phyloP scores from a whole-genome alignment of 257 asterid species.

The Nicotiana tomentosiformis region DNA sequence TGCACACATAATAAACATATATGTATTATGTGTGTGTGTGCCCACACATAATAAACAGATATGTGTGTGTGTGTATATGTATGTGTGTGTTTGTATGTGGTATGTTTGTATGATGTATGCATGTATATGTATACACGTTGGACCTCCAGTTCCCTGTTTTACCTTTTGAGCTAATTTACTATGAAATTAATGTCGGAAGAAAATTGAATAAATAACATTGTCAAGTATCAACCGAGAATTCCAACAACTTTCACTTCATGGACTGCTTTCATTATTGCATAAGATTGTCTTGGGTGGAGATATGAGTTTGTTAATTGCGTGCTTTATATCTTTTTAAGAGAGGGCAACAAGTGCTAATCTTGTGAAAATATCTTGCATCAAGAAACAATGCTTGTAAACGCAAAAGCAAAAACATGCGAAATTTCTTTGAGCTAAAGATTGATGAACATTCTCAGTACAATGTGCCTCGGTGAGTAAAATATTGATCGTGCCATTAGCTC shows the following conservation, averaged over 20 bases:
- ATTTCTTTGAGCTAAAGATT: neutral
- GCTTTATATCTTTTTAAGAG: neutral
- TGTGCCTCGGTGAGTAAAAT: neutral
- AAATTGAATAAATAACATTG: neutral
- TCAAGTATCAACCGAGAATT: conserved; percentile 5
- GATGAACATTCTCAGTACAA: conserved; percentile 1
- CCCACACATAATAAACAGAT: neutral
- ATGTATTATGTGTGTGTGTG: neutral
- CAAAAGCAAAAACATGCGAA: neutral
- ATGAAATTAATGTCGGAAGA: neutral
- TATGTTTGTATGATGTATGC: neutral
- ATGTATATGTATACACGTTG: neutral
- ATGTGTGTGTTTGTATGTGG: neutral
- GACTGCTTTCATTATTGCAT: neutral
- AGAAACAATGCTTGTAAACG: neutral
- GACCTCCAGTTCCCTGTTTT: conserved; percentile 6
- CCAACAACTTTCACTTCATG: neutral
- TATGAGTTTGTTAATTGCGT: neutral
- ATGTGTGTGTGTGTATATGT: neutral
- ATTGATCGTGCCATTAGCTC: neutral
- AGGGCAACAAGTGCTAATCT: neutral
- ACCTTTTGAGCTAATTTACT: neutral
- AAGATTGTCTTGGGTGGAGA: neutral
- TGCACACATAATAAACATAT: too few relatives aligned
- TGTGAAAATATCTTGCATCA: neutral